A percentile compares a stretch with the other conserved stretches of the same genome.
Conservation (phyloP, 768 basidiomycete species). For the Termitomyces sp. region DNA sequence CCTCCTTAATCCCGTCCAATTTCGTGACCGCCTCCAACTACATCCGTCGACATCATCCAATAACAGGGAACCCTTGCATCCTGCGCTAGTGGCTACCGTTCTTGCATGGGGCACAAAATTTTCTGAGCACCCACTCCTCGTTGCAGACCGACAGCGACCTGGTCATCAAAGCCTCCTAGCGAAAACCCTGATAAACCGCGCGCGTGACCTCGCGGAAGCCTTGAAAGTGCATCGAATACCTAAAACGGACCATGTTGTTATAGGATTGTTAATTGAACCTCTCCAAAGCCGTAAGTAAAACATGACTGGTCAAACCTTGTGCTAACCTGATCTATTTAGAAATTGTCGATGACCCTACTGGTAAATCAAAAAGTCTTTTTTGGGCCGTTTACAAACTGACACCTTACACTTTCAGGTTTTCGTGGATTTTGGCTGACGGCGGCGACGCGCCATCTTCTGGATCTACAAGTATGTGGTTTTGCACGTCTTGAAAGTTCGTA, state of each 20-base stretch:
- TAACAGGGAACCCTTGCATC: slow-evolving; percentile 48
- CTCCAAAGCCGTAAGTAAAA: slow-evolving; percentile 77
- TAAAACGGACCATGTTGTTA: slow-evolving; percentile 74
- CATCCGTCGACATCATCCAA: slow-evolving; percentile 24
- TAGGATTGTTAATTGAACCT: slow-evolving; percentile 75
- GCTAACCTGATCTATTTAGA: slow-evolving; percentile 34
- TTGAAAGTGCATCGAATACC: slow-evolving; percentile 83
- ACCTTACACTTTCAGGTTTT: slow-evolving; percentile 45
- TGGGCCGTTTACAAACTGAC: not conserved
- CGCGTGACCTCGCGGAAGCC: slow-evolving; percentile 81
- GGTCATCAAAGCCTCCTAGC: slow-evolving; percentile 73
- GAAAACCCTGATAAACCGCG: slow-evolving; percentile 70
- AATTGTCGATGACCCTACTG: slow-evolving; percentile 64
- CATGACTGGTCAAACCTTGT: slow-evolving; percentile 5
- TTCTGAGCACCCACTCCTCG: slow-evolving; percentile 82
- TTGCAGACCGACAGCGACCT: slow-evolving; percentile 68
- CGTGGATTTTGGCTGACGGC: slow-evolving; percentile 81
- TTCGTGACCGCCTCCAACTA: slow-evolving; percentile 65
- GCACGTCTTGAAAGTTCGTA: not conserved
- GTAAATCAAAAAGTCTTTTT: slow-evolving; percentile 31
- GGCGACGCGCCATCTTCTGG: slow-evolving; percentile 72
- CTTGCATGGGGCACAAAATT: slow-evolving; percentile 93
- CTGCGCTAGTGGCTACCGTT: slow-evolving; percentile 77
- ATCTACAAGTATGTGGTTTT: slow-evolving; percentile 53
- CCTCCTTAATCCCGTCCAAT: slow-evolving; percentile 77